A percentile compares a stretch with the other conserved stretches of the same genome.
phyloP scores from a whole-genome alignment of 2,329 filamentous ascomycete species.

The Chaetoscypha palmicola region DNA sequence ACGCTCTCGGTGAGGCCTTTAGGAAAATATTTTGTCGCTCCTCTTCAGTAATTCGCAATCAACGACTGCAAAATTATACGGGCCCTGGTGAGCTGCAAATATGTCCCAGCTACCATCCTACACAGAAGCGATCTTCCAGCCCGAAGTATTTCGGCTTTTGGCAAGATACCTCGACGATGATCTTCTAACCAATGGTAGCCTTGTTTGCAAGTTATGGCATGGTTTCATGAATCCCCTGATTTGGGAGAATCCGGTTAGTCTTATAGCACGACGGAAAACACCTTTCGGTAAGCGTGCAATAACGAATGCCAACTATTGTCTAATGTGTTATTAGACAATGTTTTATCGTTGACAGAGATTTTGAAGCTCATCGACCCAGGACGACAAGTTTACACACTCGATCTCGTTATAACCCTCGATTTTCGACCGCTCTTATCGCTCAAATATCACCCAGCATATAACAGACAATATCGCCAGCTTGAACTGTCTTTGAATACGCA shows the following conservation, averaged over 20 bases:
- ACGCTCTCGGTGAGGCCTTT: too few relatives aligned
- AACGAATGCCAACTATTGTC: too few relatives aligned
- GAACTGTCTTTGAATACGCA: slow-evolving; percentile 4
- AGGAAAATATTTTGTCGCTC: too few relatives aligned
- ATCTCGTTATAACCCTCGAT: slow-evolving; percentile 42
- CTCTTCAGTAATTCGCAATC: too few relatives aligned
- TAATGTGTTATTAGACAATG: too few relatives aligned
- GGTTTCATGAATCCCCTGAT: slow-evolving; percentile 10
- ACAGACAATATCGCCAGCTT: background rate
- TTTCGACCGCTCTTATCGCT: slow-evolving; percentile 31
- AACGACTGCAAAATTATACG: too few relatives aligned
- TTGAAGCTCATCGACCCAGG: too few relatives aligned
- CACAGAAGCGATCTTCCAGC: slow-evolving; percentile 11
- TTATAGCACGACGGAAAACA: slow-evolving; percentile 4
- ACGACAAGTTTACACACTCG: too few relatives aligned
- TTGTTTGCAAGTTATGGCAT: slow-evolving; percentile 17
- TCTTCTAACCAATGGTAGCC: slow-evolving; percentile 9
- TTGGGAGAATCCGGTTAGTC: slow-evolving; percentile 20
- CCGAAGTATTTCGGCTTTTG: slow-evolving; percentile 9
- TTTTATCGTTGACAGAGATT: too few relatives aligned
- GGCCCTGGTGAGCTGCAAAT: too few relatives aligned
- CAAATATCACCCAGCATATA: background rate
- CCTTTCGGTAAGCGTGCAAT: slow-evolving; percentile 14
- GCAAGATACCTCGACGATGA: slow-evolving; percentile 14
- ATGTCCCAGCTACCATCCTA: slow-evolving; percentile 19